Evolutionary conservation across 306 rosid genomes (phyloP).

Genomic region (Dryas octopetala): DNA sequence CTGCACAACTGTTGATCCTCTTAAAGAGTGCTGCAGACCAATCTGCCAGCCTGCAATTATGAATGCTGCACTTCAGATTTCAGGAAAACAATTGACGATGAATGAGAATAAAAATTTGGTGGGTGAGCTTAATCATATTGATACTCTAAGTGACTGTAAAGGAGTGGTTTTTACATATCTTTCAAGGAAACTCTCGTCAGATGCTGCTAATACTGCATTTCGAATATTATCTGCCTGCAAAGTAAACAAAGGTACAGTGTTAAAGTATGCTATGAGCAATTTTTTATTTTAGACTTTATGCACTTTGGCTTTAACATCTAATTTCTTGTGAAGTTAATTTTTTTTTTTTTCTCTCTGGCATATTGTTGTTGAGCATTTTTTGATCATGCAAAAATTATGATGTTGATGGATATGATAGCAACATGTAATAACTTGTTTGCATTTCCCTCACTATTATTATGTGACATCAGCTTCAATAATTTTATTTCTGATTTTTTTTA

Average conservation of each 20-base stretch:
- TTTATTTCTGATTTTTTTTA: no score
- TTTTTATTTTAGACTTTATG: not conserved
- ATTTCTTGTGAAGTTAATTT: not conserved
- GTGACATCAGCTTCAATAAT: no score
- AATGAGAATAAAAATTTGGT: conserved; percentile 53
- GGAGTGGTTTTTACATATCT: conserved; percentile 91
- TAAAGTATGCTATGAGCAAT: not conserved
- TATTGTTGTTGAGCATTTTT: not conserved
- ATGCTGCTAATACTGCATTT: conserved; percentile 64
- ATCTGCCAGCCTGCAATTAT: conserved; percentile 85
- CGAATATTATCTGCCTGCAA: conserved; percentile 93
- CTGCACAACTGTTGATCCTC: conserved; percentile 86
- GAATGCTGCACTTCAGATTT: conserved; percentile 87
- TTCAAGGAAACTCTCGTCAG: conserved; percentile 63
- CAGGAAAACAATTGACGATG: conserved; percentile 56
- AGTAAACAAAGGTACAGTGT: conserved; percentile 79
- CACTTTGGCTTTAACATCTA: not conserved
- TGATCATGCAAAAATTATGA: no score
- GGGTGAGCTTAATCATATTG: conserved; percentile 55
- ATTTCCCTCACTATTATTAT: not conserved
- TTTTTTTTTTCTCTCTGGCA: not conserved
- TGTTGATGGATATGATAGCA: no score
- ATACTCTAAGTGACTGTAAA: conserved; percentile 82
- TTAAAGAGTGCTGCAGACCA: conserved; percentile 97
- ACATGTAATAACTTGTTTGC: no score